Base-by-base conservation (phyloP, 1,284 basidiomycete species). In the Cystobasidium pallidum region DNA sequence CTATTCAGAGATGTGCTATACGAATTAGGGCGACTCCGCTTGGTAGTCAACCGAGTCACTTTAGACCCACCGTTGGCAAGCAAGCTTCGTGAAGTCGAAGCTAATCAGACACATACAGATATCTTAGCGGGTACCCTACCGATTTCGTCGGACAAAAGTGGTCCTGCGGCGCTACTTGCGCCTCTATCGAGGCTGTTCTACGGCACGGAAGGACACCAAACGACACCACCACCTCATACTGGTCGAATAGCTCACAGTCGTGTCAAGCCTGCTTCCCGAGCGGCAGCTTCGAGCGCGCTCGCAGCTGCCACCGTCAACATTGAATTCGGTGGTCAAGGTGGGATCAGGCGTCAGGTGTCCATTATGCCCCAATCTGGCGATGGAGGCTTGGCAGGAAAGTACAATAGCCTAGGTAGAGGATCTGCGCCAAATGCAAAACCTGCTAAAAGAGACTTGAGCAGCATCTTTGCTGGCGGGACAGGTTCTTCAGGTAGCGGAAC, bases 241-340 rank as follows among this genome's bases (percentile, higher is more conserved):
- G 55, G 34, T 15, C 30, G 59, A 3, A 32, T 19, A 3, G 30
- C 54, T 10, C 54, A 19, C 8, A 57, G 36, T 21, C 28, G 54
- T 34, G 54, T 32, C 19, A 57, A 57, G 32, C 54, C 85, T 0
- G 86, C 85, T 15, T 86, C 90, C 0, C 96, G 95, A 80, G 84
- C 89, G 24, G 86, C 87, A 0, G 88, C 92, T 0, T 91, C 90
- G 19, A 86, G 92, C 26, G 88, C 89, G 4, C 91, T 94, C 2
- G 91, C 90, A 21, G 85, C 90, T 0, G 93, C 90, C 39, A 92
- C 91, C 0, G 92, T 96, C 76, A 94, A 92, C 73, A 92, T 97
- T 66, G 93, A 95, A 82, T 95, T 95, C 81, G 91, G 88, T 4
- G 89, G 89, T 1, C 82, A 86, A 1, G 90, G 89, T 19, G 80